Conservation (phyloP, 139 green algal species). For the Chlorella sp. region DNA sequence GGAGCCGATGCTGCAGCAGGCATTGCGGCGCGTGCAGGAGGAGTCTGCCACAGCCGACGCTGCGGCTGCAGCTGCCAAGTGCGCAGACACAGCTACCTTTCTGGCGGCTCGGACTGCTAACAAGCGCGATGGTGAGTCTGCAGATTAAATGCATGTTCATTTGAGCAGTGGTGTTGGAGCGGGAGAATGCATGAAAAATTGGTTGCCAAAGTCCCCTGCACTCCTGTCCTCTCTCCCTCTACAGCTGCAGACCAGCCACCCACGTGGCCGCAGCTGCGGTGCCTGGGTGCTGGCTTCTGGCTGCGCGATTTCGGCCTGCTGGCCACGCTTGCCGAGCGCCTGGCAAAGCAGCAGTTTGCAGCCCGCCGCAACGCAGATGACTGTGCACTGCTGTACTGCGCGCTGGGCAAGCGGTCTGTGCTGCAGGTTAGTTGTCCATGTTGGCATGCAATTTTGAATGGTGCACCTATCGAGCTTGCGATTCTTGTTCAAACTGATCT, state of each 20-base stretch:
- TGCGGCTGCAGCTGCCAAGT: constrained; percentile 11
- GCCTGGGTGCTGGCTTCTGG: constrained; percentile 87
- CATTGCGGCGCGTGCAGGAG: constrained; percentile 50
- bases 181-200: no score
- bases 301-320: constrained; percentile 59
- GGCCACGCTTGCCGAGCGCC: constrained; percentile 60
- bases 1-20: constrained; percentile 31
- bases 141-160: no score
- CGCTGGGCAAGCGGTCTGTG: constrained; percentile 72
- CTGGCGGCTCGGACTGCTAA: not conserved
- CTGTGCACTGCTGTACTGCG: constrained; percentile 85
- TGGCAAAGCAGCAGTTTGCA: constrained; percentile 83
- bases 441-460: no score
- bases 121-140: not conserved
- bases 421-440: constrained; percentile 49
- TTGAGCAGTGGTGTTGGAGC: no score
- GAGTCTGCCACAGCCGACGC: constrained; percentile 26
- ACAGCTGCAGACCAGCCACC: not conserved
- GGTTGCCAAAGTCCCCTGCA: no score
- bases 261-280: constrained; percentile 72
- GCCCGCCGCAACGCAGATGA: constrained; percentile 76
- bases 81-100: not conserved
- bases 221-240: no score
- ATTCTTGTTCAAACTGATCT: no score
- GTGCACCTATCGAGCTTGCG: no score